Base-by-base conservation (phyloP, 345 rosid genomes). In the Diplotaxis tenuifolia region DNA sequence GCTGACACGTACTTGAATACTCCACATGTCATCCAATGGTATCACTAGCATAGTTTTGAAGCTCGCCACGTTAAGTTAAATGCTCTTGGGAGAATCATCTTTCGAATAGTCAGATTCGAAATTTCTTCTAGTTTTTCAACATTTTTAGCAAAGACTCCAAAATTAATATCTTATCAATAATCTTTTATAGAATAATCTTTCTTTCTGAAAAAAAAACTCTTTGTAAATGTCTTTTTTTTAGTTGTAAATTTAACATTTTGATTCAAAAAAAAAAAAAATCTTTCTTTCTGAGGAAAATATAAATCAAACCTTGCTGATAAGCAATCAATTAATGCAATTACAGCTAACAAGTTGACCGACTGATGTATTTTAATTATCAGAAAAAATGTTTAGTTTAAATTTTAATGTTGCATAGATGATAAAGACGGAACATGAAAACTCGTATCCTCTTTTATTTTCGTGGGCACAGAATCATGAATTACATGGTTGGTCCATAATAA, bases 291-390 rank as follows among this genome's bases (percentile, higher is more conserved):
- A 4, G 19, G 2, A 19, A 28, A 42, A 20, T 19, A 8, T 45
- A 28, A 72, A 40, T 27, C 47, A 28, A 73, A 38, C 31, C 12
- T 23, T 8, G 70, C 65, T 25, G 31, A 55, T 65, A 40, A 64
- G 64, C 9, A 64, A 72, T 27, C 32, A 73, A n/a, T 42, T 65
- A 42, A 56, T 73, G 65, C 36, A 40, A 29, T 65, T 65, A 73
- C 77, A 73, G 65, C 71, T 73, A 65, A 65, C 23, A 65, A 73
- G 25, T 73, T 65, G 77, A 73, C 77, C 49, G 28, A 73, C 29
- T 28, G 25, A 42, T 65, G 23, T 34, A 22, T 28, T 27, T 58
- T 59, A 70, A 55, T 57, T 57, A 68, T 31, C 9, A 20, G 38
- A 1, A 23, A 9, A 34, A 20, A 40, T 38, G 49, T 56, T 64